Percentiles rank a stretch among this genome's conserved stretches.
phyloP scores from a whole-genome alignment of 2,329 filamentous ascomycete species.

The Xylariaceae sp. region DNA sequence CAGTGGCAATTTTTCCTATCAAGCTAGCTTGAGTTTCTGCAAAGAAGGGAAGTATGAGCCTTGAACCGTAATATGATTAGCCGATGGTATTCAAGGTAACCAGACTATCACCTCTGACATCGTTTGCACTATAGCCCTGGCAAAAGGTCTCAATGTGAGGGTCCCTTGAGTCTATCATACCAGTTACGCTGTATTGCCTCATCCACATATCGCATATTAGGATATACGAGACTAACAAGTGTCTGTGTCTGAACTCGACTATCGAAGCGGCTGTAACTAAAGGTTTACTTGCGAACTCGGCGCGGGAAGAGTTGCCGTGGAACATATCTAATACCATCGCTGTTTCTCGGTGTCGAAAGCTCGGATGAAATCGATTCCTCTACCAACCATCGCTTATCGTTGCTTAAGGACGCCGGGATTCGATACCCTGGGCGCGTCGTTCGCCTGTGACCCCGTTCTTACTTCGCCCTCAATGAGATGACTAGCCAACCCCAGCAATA shows the following conservation, averaged over 20 bases:
- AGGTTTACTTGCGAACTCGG: background rate
- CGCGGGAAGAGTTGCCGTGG: background rate
- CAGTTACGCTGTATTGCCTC: conserved; percentile 14
- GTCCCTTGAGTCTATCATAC: background rate
- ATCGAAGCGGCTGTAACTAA: background rate
- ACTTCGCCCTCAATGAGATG: background rate
- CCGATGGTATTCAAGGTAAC: background rate
- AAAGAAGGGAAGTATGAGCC: too few species aligned
- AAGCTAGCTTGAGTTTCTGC: too few species aligned
- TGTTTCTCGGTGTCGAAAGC: background rate
- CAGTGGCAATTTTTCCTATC: background rate
- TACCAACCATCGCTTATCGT: background rate
- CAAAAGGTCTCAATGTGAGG: background rate
- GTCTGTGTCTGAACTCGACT: conserved; percentile 14
- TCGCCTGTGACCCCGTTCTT: conserved; percentile 1
- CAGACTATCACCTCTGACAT: background rate
- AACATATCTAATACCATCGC: background rate
- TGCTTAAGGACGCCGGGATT: background rate
- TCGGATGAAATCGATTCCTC: too few species aligned
- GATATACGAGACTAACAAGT: background rate
- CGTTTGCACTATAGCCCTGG: background rate
- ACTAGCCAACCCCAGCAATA: background rate
- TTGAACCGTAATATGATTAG: too few species aligned
- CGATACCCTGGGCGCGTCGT: conserved; percentile 5
- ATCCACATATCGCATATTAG: background rate